Evolutionary conservation across 768 basidiomycete genomes (phyloP).

Genomic region (Suillus paluster): DNA sequence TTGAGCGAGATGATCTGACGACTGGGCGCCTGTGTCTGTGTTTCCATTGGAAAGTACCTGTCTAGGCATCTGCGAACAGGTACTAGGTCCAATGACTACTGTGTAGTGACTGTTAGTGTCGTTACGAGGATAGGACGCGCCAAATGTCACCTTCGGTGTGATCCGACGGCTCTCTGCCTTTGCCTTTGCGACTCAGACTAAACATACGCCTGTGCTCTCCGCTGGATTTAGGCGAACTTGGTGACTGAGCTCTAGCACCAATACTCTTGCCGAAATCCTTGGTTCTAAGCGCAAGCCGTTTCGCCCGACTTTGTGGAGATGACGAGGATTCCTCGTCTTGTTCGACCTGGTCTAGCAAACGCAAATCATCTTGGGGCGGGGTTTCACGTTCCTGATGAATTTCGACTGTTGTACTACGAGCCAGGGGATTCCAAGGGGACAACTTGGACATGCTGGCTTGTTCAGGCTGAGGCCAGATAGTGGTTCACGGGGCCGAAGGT

Average conservation of each 20-base stretch:
- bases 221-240: constrained; percentile 34
- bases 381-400: constrained; percentile 34
- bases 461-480: background rate
- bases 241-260: constrained; percentile 42
- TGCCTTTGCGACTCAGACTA: constrained; percentile 57
- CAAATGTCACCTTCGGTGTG: constrained; percentile 34
- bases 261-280: constrained; percentile 69
- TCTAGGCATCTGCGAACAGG: constrained; percentile 28
- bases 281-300: constrained; percentile 59
- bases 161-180: constrained; percentile 43
- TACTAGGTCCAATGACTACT: constrained; percentile 11
- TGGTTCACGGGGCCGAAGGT: background rate
- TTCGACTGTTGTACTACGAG: constrained; percentile 20
- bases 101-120: background rate
- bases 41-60: constrained; percentile 13
- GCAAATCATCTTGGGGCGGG: constrained; percentile 31
- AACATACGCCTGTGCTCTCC: constrained; percentile 54
- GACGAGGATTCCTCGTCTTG: constrained; percentile 30
- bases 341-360: constrained; percentile 34
- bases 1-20: constrained; percentile 21
- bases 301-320: constrained; percentile 49
- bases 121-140: background rate
- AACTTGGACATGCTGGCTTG: constrained; percentile 27
- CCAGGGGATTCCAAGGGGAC: constrained; percentile 25
- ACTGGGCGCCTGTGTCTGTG: constrained; percentile 12